Evolutionary conservation across 1,284 basidiomycete genomes (phyloP).

Genomic region (Bjerkandera adusta): DNA sequence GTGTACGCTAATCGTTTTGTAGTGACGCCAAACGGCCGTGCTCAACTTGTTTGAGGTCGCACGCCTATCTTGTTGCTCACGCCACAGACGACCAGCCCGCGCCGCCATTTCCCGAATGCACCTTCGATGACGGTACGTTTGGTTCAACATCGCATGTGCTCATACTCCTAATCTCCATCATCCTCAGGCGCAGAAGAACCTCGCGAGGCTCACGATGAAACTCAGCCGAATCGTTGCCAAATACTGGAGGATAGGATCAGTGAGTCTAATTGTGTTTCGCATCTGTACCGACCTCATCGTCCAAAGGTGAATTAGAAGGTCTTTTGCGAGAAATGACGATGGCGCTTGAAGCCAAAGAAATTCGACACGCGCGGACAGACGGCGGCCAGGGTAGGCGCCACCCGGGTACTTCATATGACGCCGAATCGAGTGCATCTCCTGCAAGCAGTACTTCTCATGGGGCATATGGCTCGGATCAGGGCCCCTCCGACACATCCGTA

Average conservation of each 20-base stretch:
- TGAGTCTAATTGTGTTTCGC: not conserved
- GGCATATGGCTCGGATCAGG: not conserved
- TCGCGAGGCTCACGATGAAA: conserved; percentile 1
- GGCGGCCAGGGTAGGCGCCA: not conserved
- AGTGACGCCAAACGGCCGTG: conserved; percentile 51
- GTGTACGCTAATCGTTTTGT: conserved; percentile 9
- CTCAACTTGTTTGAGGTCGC: conserved; percentile 32
- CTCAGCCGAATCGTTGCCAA: conserved; percentile 3
- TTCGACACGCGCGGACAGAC: not conserved
- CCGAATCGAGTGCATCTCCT: not conserved
- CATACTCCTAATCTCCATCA: not conserved
- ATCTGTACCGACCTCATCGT: not conserved
- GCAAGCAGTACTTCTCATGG: not conserved
- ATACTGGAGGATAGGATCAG: conserved; percentile 13
- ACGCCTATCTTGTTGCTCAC: conserved; percentile 29
- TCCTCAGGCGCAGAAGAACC: not conserved
- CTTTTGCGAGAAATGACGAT: conserved; percentile 12
- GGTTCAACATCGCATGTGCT: not conserved
- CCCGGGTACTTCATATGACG: not conserved
- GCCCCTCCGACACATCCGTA: not conserved
- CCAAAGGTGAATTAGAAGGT: conserved; percentile 13
- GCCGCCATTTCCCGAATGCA: conserved; percentile 27
- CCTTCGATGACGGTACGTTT: conserved; percentile 27
- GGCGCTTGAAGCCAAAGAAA: conserved; percentile 5
- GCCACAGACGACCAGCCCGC: conserved; percentile 20